Base-by-base conservation (phyloP, 176 grass and related monocot genomes). In the Triticum timopheevii region DNA sequence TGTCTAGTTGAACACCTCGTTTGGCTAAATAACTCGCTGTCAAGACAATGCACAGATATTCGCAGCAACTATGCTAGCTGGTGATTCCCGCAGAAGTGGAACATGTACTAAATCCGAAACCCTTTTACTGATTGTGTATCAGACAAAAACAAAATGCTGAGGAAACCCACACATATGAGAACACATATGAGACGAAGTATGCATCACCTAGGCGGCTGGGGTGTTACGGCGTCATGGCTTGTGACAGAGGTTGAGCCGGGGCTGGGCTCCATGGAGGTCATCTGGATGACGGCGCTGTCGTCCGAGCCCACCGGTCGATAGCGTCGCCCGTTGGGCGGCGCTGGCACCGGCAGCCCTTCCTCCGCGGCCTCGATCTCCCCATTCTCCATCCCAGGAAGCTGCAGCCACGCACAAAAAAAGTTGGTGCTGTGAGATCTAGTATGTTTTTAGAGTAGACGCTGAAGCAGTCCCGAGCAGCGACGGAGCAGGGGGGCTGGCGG, bases 351-450 rank as follows among this genome's bases (percentile, higher is more conserved):
- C 77, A 88, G 83, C 82, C 86, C 90, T 35, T 95, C 91, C 44
- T 95, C 81, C 22, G 84, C 81, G 58, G 82, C 83, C 84, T 94
- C 91, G 72, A 94, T 94, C 81, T 95, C 93, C 66, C 81, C 92
- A 88, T 94, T 98, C 78, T 95, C 93, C 96, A 98, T 98, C 22
- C 80, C 71, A 61, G 31, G 58, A 17, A 61, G 39, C 89, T 87
- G 61, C 27, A 4, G 24, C 50, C 12, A 76, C 28, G 45, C 58
- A 38, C 10, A n/a, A 23, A 23, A 76, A 64, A 22, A 44, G 47
- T 28, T 34, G 56, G 50, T 24, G 4, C 6, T 0, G 65, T 91
- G 77, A 91, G 85, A 88, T 91, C 81, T 75, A 88, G 8, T 28
- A 31, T 31, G 28, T 33, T 64, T 70, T 47, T 5, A 80, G 35